A percentile compares a stretch with the other conserved stretches of the same genome.
These are phyloP conservation scores for Primulina huaijiensis DNA, from an alignment of 257 asterid genomes.

Conservation along the genomic window DNA sequence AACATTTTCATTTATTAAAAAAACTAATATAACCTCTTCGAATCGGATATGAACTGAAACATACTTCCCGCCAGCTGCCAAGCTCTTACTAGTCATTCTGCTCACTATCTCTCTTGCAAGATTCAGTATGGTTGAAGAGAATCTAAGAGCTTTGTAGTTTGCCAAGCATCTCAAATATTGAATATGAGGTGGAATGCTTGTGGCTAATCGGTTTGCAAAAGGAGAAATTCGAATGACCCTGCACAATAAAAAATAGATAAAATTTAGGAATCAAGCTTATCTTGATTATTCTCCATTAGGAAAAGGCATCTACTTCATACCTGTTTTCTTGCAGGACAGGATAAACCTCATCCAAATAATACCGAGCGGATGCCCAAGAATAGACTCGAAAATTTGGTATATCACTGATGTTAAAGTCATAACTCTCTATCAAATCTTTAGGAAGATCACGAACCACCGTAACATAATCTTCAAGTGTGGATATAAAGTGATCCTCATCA, in stretches of 20 bases:
- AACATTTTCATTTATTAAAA: neutral
- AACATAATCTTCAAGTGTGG: slow-evolving; percentile 54
- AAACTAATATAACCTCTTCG: slow-evolving; percentile 53
- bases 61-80: slow-evolving; percentile 56
- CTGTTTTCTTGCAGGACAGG: slow-evolving; percentile 65
- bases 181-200: slow-evolving; percentile 64
- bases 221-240: slow-evolving; percentile 81
- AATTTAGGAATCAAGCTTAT: no score
- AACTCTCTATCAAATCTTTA: slow-evolving; percentile 56
- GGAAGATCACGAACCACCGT: slow-evolving; percentile 68
- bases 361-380: slow-evolving; percentile 78
- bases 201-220: slow-evolving; percentile 77
- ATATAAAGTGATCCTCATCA: slow-evolving; percentile 71
- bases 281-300: neutral
- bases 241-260: slow-evolving; percentile 18
- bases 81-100: slow-evolving; percentile 67
- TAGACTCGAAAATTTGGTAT: slow-evolving; percentile 57
- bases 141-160: slow-evolving; percentile 77
- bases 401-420: slow-evolving; percentile 59
- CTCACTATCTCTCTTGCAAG: slow-evolving; percentile 49
- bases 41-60: slow-evolving; percentile 81
- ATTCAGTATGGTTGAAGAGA: slow-evolving; percentile 56
- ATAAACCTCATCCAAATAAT: slow-evolving; percentile 65
- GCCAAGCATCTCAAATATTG: slow-evolving; percentile 72
- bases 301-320: slow-evolving; percentile 27